Evolutionary conservation across 2,329 filamentous ascomycete genomes (phyloP).

Genomic region (Shiraia bambusicola): DNA sequence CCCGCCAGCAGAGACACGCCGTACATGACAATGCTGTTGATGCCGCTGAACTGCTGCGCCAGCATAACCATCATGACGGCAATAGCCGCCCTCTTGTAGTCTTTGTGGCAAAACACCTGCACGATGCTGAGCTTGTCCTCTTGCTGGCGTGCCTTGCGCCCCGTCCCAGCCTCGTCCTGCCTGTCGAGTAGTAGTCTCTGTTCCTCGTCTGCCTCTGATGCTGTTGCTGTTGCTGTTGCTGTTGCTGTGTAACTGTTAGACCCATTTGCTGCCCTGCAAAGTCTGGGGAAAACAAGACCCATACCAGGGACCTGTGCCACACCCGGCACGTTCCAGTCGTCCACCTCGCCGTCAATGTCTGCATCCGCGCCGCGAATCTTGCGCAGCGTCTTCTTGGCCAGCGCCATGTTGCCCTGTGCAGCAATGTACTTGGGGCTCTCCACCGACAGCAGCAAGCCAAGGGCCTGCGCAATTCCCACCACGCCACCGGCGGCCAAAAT

Average conservation of each 20-base stretch:
- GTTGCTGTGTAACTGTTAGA: no score
- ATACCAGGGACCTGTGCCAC: constrained; percentile 32
- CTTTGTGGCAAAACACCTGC: constrained; percentile 64
- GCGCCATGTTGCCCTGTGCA: constrained; percentile 59
- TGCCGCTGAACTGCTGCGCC: constrained; percentile 84
- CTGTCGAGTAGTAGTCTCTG: constrained; percentile 67
- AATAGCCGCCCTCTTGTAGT: constrained; percentile 78
- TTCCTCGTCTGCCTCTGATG: constrained; percentile 63
- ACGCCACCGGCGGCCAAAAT: constrained; percentile 74
- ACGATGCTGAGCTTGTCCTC: constrained; percentile 47
- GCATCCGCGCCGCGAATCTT: constrained; percentile 70
- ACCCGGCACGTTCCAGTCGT: constrained; percentile 47
- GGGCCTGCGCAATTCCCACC: constrained; percentile 66
- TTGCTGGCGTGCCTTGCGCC: constrained; percentile 24
- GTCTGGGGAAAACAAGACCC: neutral
- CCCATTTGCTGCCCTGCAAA: neutral
- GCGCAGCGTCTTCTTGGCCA: constrained; percentile 69
- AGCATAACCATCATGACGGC: constrained; percentile 93
- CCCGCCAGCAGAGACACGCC: constrained; percentile 84
- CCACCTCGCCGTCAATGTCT: constrained; percentile 73
- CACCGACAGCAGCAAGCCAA: constrained; percentile 69
- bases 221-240: no score
- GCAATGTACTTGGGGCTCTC: constrained; percentile 90
- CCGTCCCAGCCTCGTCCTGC: constrained; percentile 32
- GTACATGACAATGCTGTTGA: constrained; percentile 99